A percentile compares a stretch with the other conserved stretches of the same genome.
Evolutionary conservation across 139 green algal genomes (phyloP).

Genomic region (Chlamydomonas sp.): DNA sequence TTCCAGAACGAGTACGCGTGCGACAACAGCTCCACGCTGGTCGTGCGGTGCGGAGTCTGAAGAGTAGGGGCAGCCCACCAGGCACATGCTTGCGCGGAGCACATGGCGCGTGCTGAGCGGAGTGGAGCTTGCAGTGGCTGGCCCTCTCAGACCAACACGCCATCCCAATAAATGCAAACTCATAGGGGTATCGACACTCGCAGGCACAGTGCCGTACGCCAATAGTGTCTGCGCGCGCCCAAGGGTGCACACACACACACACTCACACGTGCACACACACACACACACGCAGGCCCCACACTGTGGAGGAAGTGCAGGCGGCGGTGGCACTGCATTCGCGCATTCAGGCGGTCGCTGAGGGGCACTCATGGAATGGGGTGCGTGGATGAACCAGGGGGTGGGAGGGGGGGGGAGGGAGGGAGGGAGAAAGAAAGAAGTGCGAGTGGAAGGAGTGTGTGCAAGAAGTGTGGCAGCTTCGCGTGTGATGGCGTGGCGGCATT

Average conservation of each 20-base stretch:
- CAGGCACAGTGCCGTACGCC: too few species aligned
- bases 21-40: background rate
- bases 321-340: conserved; percentile 30
- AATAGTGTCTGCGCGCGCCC: too few species aligned
- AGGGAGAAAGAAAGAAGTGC: background rate
- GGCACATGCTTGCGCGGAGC: too few species aligned
- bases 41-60: conserved; percentile 4
- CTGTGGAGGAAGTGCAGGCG: conserved; percentile 31
- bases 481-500: background rate
- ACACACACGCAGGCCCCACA: conserved; percentile 29
- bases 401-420: background rate
- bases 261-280: background rate
- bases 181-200: too few species aligned
- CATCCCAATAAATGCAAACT: too few species aligned
- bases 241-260: background rate
- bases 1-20: conserved; percentile 8
- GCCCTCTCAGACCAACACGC: too few species aligned
- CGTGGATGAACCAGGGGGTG: background rate
- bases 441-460: background rate
- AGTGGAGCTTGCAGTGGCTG: too few species aligned
- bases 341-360: conserved; percentile 29
- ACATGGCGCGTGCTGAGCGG: too few species aligned
- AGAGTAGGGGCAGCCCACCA: too few species aligned
- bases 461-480: background rate
- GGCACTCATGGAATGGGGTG: conserved; percentile 47